Base-by-base conservation (phyloP, 2,329 filamentous ascomycete genomes). In the Sporothrix schenckii region DNA sequence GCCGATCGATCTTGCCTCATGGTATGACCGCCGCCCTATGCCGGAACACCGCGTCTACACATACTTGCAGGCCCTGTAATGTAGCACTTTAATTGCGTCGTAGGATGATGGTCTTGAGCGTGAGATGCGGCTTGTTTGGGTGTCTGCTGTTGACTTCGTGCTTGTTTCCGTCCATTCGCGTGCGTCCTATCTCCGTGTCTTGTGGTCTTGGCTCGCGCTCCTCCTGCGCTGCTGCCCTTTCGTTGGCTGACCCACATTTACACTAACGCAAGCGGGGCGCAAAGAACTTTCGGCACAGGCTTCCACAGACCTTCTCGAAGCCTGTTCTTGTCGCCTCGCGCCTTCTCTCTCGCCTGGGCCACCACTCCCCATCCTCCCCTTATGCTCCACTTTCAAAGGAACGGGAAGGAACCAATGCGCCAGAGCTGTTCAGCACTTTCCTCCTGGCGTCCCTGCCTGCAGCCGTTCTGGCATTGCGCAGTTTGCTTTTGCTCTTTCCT, bases 301-400 rank as follows among this genome's bases (percentile, higher is more conserved):
- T 79, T 79, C 77, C 70, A 78, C 76, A 72, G 74, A 74, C 47
- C 73, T 77, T 77, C 75, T 76, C 71, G 77, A 79, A 79, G 73
- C 65, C 68, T 68, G 39, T 58, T 68, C 52, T 50, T 49, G 24
- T 27, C 19, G 14, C 47, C 61, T 66, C 47, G 14, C 44, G 24
- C 24, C 61, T 39, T 39, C 16, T 52, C 16, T 47, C 39, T 47
- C 21, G 66, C 66, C 66, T n/a, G 30, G 30, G 1, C 49, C 30
- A 34, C 21, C 52, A 21, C 47, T 27, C 13, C 9, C 27, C 49
- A 21, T n/a, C 19, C 65, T 67, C 49, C 65, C 11, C 52, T 34
- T 41, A 56, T 47, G 66, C 65, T 44, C 65, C 65, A 68, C 66
- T 68, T 68, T 53, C 50, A 68, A 63, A 54, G 66, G 50, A 66